These are phyloP conservation scores for Starmerella floris DNA, from an alignment of 805 yeast genomes.

Conservation along the genomic window DNA sequence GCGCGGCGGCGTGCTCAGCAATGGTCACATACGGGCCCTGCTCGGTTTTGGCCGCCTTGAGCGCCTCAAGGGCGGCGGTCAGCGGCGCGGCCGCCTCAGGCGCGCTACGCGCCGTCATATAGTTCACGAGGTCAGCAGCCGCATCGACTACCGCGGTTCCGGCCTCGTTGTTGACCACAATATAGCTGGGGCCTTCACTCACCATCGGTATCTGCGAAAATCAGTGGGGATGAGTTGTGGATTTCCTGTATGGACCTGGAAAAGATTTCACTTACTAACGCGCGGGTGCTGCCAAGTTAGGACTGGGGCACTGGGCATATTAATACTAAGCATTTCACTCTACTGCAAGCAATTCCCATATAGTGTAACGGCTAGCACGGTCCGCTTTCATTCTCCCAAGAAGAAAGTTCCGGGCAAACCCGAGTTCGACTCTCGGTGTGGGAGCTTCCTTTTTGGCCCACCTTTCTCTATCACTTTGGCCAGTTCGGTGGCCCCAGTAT, in stretches of 20 bases:
- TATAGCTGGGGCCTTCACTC: conserved; percentile 18
- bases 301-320: too few relatives aligned
- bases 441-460: conserved; percentile 13
- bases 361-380: conserved; percentile 24
- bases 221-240: background rate
- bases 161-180: conserved; percentile 27
- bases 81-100: conserved; percentile 20
- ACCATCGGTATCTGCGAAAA: background rate
- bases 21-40: conserved; percentile 25
- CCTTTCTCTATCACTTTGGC: too few relatives aligned
- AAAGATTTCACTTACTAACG: background rate
- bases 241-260: background rate
- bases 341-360: conserved; percentile 15
- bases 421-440: conserved; percentile 24
- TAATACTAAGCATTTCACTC: too few relatives aligned
- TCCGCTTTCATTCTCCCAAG: conserved; percentile 19
- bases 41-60: conserved; percentile 9
- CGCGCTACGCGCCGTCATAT: conserved; percentile 27
- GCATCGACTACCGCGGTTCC: conserved; percentile 28
- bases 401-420: conserved; percentile 21
- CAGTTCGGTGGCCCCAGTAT: too few relatives aligned
- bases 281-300: too few relatives aligned
- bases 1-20: conserved; percentile 23
- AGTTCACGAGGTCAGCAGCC: conserved; percentile 28
- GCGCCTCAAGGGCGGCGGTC: conserved; percentile 21